Base-by-base conservation (phyloP, 2,329 filamentous ascomycete species). In the Fusarium phyllophilum region DNA sequence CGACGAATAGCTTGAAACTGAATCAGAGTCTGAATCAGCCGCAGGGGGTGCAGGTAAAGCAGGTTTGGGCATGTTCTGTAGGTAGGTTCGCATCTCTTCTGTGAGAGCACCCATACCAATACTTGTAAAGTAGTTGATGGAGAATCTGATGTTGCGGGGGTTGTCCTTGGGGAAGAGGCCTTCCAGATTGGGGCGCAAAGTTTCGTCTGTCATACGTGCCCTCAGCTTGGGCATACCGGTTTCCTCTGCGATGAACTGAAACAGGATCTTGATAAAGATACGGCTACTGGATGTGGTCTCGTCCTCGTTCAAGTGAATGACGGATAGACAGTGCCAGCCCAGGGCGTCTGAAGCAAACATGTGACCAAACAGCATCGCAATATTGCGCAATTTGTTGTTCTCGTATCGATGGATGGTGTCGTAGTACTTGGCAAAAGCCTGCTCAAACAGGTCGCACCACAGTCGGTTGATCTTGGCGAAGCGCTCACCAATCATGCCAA, bases 81-180 rank as follows among this genome's bases (percentile, higher is more conserved):
- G 88, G 80, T 92, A 91, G 79, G 97, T 94, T 82, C 96, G 92
- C 94, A 98, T 97, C 75, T 95, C 93, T 81, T 99, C 96, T 5
- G 96, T 99, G 70, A 99, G 88, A 31, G 90, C 91, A 80, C 96
- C 96, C 93, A 99, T 97, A 66, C 95, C 95, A 78, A 99, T 97
- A 78, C 95, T 96, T 15, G 96, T 99, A 82, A 99, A 98, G 87
- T 98, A 99, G 84, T 99, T 99, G 91, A 99, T 97, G 57, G 95
- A 94, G 86, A 99, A 99, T 61, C 96, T 91, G 44, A 95, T 95
- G 83, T 98, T 96, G 80, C 94, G 92, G 31, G 95, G 90, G 78
- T 95, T 94, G 81, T 98, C 95, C 69, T 87, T 92, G 1, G 96
- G 96, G 87, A 99, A 98, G 48, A 99, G 85, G 36, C 96, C 96